Conservation (phyloP, 176 grass and related monocot species). For the Phoenix roebelenii region DNA sequence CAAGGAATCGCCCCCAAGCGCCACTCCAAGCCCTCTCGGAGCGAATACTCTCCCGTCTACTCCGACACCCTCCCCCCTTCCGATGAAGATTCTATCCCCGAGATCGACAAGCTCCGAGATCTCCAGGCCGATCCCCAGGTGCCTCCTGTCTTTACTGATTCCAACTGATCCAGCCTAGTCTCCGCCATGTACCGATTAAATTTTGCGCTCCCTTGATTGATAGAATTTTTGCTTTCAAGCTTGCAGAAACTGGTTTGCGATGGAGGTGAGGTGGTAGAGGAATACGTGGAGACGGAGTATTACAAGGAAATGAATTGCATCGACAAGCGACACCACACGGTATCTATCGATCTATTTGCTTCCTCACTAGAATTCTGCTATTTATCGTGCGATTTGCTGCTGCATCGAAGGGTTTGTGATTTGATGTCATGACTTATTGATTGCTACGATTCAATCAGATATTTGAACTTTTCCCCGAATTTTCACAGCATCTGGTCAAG, state of each 20-base stretch:
- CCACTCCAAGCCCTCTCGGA: conserved; percentile 82
- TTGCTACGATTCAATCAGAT: too few species aligned
- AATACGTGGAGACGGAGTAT: conserved; percentile 66
- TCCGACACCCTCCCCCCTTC: conserved; percentile 25
- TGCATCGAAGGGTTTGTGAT: too few species aligned
- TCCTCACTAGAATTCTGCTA: not conserved
- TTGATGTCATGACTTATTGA: too few species aligned
- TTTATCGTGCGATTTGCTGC: too few species aligned
- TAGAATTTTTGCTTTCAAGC: conserved; percentile 5
- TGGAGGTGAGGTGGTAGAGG: conserved; percentile 41
- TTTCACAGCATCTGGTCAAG: too few species aligned
- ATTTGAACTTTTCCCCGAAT: too few species aligned
- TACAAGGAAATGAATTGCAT: conserved; percentile 61
- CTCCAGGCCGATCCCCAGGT: conserved; percentile 57
- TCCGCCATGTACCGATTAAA: not conserved
- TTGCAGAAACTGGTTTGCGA: conserved; percentile 52
- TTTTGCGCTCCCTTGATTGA: conserved; percentile 10
- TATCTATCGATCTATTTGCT: conserved; percentile 11
- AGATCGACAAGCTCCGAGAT: conserved; percentile 46
- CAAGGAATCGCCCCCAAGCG: conserved; percentile 53
- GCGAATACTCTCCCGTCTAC: conserved; percentile 50
- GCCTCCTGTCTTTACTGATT: too few species aligned
- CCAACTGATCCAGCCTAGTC: not conserved
- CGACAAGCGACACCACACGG: conserved; percentile 84
- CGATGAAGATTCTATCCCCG: conserved; percentile 27